phyloP scores from a whole-genome alignment of 2,329 filamentous ascomycete genomes.

The Phoma herbarum region DNA sequence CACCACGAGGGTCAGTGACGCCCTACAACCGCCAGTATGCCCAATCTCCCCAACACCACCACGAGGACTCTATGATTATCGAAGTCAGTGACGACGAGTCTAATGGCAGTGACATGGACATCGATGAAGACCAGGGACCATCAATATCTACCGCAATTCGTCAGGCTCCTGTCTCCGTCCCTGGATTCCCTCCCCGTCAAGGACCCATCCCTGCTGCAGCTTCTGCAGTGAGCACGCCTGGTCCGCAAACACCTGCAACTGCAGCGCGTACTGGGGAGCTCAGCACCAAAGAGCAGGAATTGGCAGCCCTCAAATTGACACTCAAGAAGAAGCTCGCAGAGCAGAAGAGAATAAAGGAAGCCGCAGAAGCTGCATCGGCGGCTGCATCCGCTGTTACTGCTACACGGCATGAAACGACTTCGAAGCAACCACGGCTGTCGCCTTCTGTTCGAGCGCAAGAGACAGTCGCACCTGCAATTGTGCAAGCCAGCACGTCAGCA shows the following conservation, averaged over 20 bases:
- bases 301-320: slow-evolving; percentile 54
- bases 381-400: slow-evolving; percentile 8
- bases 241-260: slow-evolving; percentile 49
- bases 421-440: not conserved
- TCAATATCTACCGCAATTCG: slow-evolving; percentile 21
- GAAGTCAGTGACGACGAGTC: slow-evolving; percentile 81
- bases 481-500: not conserved
- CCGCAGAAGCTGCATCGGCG: slow-evolving; percentile 25
- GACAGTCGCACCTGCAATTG: not conserved
- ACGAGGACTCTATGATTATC: slow-evolving; percentile 76
- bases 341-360: slow-evolving; percentile 33
- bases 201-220: slow-evolving; percentile 31
- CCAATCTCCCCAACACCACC: slow-evolving; percentile 58
- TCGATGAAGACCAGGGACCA: slow-evolving; percentile 62
- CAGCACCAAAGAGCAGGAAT: slow-evolving; percentile 58
- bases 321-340: slow-evolving; percentile 42
- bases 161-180: slow-evolving; percentile 26
- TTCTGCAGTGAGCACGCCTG: slow-evolving; percentile 45
- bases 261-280: slow-evolving; percentile 55
- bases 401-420: not conserved
- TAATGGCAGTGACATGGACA: slow-evolving; percentile 71
- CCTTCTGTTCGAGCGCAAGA: not conserved
- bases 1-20: slow-evolving; percentile 36
- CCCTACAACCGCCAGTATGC: slow-evolving; percentile 69
- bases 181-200: slow-evolving; percentile 40